Base-by-base conservation (phyloP, 306 rosid genomes). In the Prunus salicina region DNA sequence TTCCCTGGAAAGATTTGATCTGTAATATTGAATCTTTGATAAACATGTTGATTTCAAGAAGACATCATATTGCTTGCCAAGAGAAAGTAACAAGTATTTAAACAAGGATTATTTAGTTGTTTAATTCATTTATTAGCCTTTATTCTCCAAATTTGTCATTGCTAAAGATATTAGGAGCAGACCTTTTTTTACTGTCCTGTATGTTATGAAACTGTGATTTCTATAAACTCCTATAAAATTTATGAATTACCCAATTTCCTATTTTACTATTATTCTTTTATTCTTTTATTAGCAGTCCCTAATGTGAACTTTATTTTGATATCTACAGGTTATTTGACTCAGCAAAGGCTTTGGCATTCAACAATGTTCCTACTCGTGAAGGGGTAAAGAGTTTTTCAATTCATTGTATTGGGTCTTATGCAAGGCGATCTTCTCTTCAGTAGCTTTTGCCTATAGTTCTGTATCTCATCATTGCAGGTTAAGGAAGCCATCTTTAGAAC, bases 341-440 rank as follows among this genome's bases (percentile, higher is more conserved):
- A 1, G 91, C 97, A 71, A 92, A 90, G 85, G 96, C 97, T 72
- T 86, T 92, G 88, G 97, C 93, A 67, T 92, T 92, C 78, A 75
- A 82, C 69, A 90, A 90, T 61, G 89, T 92, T 84, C 96, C 93
- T 66, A 79, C 88, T 69, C 87, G 85, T 2, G 87, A 88, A 60
- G 91, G 88, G 92, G 97, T 92, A 74, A 71, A 71, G 80, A 79
- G 49, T 74, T n/a, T 20, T 70, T 64, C 49, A 63, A 58, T 43
- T 51, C 66, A 38, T 69, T 6, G 53, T 82, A 32, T 64, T 67
- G 58, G 65, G 47, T 73, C 77, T 70, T 50, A 30, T 76, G 12
- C 28, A 12, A 38, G 83, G 65, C 65, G 43, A 64, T 3, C 43
- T 66, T 41, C 20, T 51, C 67, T 72, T 52, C 34, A 14, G 49